These are phyloP conservation scores for Penicillium lagena DNA, from an alignment of 495 filamentous ascomycete species.

Conservation along the genomic window DNA sequence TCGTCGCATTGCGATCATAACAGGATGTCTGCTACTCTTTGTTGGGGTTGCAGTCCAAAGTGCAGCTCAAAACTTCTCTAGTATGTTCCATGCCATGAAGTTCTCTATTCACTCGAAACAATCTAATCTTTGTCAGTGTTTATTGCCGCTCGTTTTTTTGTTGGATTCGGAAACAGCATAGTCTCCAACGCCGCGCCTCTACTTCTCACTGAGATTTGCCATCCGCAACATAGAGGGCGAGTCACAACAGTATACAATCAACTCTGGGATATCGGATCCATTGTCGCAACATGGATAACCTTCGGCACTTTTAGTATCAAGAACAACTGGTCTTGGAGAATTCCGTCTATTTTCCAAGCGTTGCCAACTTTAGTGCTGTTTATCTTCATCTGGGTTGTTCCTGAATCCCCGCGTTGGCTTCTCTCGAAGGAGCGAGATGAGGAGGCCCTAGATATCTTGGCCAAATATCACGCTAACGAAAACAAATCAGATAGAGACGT, in stretches of 20 bases:
- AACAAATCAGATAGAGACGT: conserved; percentile 9
- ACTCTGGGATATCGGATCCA: conserved; percentile 55
- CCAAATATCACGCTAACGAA: conserved; percentile 28
- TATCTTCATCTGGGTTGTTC: conserved; percentile 29
- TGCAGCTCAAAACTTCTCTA: conserved; percentile 11
- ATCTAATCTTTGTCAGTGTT: conserved; percentile 3
- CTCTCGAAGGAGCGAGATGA: conserved; percentile 26
- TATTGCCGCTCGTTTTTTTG: conserved; percentile 15
- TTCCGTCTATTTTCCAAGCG: conserved; percentile 57
- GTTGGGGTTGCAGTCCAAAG: conserved; percentile 14
- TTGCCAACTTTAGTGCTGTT: conserved; percentile 34
- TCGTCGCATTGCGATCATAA: conserved; percentile 10
- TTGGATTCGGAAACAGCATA: conserved; percentile 19
- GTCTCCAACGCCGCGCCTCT: conserved; percentile 16
- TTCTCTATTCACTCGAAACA: no score
- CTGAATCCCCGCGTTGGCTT: conserved; percentile 31
- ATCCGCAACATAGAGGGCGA: conserved; percentile 19
- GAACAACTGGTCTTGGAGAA: conserved; percentile 40
- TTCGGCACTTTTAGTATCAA: conserved; percentile 18
- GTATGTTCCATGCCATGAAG: no score
- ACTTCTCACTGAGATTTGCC: conserved; percentile 23
- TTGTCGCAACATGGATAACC: conserved; percentile 29
- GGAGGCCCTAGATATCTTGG: conserved; percentile 39
- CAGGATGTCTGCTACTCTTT: conserved; percentile 11
- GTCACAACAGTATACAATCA: conserved; percentile 47